Conservation (phyloP, 805 yeast genomes). For the Spathaspora boniae region DNA sequence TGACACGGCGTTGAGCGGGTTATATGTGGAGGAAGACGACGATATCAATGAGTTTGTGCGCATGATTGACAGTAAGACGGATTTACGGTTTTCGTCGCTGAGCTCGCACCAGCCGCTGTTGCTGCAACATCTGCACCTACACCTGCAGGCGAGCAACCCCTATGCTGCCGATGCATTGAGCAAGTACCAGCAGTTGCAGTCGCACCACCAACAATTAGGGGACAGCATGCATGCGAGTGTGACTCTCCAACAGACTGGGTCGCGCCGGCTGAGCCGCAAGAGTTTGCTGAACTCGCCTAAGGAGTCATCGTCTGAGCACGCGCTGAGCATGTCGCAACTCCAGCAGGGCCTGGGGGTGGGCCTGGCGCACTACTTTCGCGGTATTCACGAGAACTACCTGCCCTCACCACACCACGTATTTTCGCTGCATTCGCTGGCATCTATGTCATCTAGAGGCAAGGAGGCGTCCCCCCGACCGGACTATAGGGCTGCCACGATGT, state of each 20-base stretch:
- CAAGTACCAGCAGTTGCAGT: slow-evolving; percentile 49
- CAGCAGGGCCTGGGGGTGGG: too few relatives aligned
- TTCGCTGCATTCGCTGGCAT: slow-evolving; percentile 21
- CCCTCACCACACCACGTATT: slow-evolving; percentile 1
- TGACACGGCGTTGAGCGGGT: slow-evolving; percentile 35
- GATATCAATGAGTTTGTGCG: slow-evolving; percentile 69
- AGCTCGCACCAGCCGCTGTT: too few relatives aligned
- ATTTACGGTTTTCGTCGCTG: slow-evolving; percentile 34
- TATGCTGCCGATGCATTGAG: slow-evolving; percentile 52
- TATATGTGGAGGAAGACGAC: slow-evolving; percentile 50
- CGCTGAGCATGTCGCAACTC: too few relatives aligned
- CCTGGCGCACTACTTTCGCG: too few relatives aligned
- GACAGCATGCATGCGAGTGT: slow-evolving; percentile 55
- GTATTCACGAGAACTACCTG: too few relatives aligned
- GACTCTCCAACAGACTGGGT: slow-evolving; percentile 25
- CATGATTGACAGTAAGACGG: slow-evolving; percentile 63
- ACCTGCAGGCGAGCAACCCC: slow-evolving; percentile 13
- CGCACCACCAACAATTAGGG: slow-evolving; percentile 51
- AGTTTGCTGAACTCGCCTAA: slow-evolving; percentile 25
- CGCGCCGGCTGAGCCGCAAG: slow-evolving; percentile 25
- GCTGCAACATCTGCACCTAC: too few relatives aligned
- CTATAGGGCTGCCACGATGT: too few relatives aligned
- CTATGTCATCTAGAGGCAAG: slow-evolving; percentile 30
- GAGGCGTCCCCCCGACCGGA: slow-evolving; percentile 18
- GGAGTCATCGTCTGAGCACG: too few relatives aligned